Base-by-base conservation (phyloP, 2,329 filamentous ascomycete species). In the Coniochaeta prunicola region DNA sequence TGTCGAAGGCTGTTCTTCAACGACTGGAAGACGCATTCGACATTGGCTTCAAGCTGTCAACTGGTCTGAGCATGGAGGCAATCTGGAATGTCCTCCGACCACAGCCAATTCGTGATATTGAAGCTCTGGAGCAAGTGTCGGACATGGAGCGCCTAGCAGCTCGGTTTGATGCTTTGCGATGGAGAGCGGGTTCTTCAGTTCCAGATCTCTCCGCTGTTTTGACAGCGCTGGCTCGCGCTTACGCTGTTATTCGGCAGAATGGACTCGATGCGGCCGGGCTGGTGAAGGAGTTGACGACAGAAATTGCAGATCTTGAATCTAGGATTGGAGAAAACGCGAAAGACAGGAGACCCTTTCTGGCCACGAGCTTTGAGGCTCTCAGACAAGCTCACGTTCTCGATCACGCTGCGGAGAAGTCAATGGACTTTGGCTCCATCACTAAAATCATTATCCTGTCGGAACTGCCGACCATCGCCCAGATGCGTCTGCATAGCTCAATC, bases 1-100 rank as follows among this genome's bases (percentile, higher is more conserved):
- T 84, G n/a, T 66, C 77, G 4, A 65, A 67, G 1, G 62, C 68
- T 10, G 67, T 83, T 36, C 64, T 77, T 1, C 66, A 71, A 0
- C 76, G 72, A 6, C 66, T 87, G 2, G 73, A 80, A 48, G 74
- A 74, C 40, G 79, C 80, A 56, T 93, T 96, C 67, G 80, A 83
- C 26, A 80, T 84, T 17, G 86, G 84, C 1, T 92, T 92, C 74
- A 85, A 85, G 58, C 75, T 96, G 15, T 85, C 79, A 0, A 92
- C 88, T 2, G 92, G 91, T 0, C 76, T 92, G 13, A 87, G 85
- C 64, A 94, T 96, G 89, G 89, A 94, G 68, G 71, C 76, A 9
- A 78, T 96, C 5, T 96, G 92, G 93, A 82, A 83, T 45, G 67
- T 77, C 1, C 83, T 96, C 67, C 83, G 89, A 57, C 90, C 92